Conservation (phyloP, 1,139 yeast species). For the Ogataea hybrid region DNA sequence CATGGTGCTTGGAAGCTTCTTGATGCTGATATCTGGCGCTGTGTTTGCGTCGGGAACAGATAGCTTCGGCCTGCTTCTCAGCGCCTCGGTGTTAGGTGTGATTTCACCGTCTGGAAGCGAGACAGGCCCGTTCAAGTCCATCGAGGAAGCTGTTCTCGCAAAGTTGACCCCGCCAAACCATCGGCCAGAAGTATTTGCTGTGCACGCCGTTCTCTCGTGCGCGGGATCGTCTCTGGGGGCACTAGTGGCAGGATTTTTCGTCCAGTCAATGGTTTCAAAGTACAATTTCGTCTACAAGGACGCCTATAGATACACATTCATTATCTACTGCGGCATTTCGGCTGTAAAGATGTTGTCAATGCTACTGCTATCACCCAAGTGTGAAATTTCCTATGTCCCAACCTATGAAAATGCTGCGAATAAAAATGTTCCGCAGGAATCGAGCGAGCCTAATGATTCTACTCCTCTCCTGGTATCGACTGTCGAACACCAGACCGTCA, state of each 20-base stretch:
- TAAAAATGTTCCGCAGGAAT: constrained; percentile 8
- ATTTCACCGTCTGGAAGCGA: constrained; percentile 92
- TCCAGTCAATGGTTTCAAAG: constrained; percentile 42
- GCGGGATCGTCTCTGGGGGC: constrained; percentile 70
- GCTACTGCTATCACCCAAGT: constrained; percentile 49
- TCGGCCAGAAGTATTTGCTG: constrained; percentile 75
- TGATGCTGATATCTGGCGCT: constrained; percentile 72
- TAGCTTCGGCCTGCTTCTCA: constrained; percentile 52
- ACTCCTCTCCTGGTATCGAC: constrained; percentile 23
- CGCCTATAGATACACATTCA: constrained; percentile 60
- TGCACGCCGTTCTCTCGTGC: constrained; percentile 65
- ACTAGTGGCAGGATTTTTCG: constrained; percentile 56
- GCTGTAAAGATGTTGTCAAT: constrained; percentile 51
- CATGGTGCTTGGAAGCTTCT: constrained; percentile 59
- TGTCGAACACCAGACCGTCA: constrained; percentile 26
- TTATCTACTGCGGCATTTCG: constrained; percentile 57
- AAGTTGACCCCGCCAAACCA: constrained; percentile 67
- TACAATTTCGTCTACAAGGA: constrained; percentile 35
- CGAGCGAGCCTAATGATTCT: constrained; percentile 12
- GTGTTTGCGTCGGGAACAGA: constrained; percentile 52
- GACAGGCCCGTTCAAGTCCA: constrained; percentile 88
- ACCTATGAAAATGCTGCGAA: constrained; percentile 14
- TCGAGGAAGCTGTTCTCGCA: constrained; percentile 85
- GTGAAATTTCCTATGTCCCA: constrained; percentile 43
- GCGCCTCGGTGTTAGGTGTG: constrained; percentile 68